Conservation (phyloP, 1,139 yeast species). For the Zygosaccharomyces pseudobailii region DNA sequence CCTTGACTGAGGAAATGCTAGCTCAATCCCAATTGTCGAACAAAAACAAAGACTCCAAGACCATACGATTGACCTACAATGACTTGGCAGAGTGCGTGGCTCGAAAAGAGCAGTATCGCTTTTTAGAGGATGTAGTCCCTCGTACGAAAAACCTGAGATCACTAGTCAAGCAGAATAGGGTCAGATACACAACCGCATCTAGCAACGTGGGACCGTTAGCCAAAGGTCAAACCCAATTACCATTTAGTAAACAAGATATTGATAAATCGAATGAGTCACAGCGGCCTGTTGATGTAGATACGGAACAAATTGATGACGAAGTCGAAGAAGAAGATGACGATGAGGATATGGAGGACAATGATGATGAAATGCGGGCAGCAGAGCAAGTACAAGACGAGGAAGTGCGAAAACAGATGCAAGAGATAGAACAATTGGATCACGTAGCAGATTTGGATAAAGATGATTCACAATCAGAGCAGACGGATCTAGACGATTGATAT, state of each 20-base stretch:
- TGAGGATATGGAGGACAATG: constrained; percentile 13
- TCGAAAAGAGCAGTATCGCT: constrained; percentile 60
- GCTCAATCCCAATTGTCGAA: constrained; percentile 33
- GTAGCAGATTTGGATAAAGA: constrained; percentile 31
- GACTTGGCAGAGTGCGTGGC: constrained; percentile 74
- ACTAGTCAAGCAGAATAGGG: constrained; percentile 40
- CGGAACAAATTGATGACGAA: constrained; percentile 8
- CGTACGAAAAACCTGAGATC: constrained; percentile 46
- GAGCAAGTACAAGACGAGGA: constrained; percentile 20
- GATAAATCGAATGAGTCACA: neutral
- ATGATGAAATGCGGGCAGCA: constrained; percentile 15
- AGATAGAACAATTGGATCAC: constrained; percentile 25
- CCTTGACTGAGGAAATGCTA: constrained; percentile 75
- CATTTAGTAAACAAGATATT: constrained; percentile 24
- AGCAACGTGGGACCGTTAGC: constrained; percentile 22
- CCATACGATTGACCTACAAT: constrained; percentile 42
- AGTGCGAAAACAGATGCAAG: constrained; percentile 14
- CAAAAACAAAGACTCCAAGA: constrained; percentile 12
- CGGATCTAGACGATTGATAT: constrained; percentile 8
- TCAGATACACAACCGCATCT: constrained; percentile 35
- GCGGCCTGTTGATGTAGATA: constrained; percentile 3
- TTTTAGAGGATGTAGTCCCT: constrained; percentile 65
- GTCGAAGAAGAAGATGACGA: constrained; percentile 13
- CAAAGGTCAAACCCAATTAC: constrained; percentile 41
- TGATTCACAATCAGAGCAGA: constrained; percentile 9